Percentiles rank a stretch among this genome's conserved stretches.
Evolutionary conservation across 208 protist genomes (phyloP).

Genomic region (Endotrypanum monterogeii): DNA sequence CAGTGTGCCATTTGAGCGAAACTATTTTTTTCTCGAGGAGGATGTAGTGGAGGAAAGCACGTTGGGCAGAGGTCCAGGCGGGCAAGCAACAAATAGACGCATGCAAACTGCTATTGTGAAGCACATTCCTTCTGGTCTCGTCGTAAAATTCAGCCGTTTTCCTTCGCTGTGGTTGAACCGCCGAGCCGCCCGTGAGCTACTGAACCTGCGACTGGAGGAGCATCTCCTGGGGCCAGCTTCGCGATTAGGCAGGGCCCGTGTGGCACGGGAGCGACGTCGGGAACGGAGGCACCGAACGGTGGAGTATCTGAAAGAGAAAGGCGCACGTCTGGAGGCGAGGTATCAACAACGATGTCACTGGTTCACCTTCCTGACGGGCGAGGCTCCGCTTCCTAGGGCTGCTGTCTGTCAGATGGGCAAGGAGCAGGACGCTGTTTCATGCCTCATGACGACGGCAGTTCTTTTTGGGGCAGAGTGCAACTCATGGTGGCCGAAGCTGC

Average conservation of each 20-base stretch:
- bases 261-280: slow-evolving; percentile 27
- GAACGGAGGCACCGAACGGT: slow-evolving; percentile 25
- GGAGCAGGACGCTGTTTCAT: background rate
- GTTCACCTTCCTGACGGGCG: slow-evolving; percentile 46
- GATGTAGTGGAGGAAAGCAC: slow-evolving; percentile 79
- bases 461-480: slow-evolving; percentile 76
- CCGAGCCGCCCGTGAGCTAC: slow-evolving; percentile 72
- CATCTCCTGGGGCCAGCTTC: slow-evolving; percentile 56
- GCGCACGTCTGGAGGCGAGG: slow-evolving; percentile 33
- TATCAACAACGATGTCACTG: slow-evolving; percentile 42
- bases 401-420: slow-evolving; percentile 17
- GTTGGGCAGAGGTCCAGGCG: slow-evolving; percentile 79
- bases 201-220: slow-evolving; percentile 80
- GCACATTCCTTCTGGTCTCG: slow-evolving; percentile 62
- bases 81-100: slow-evolving; percentile 86
- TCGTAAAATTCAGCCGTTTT: slow-evolving; percentile 86
- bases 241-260: slow-evolving; percentile 37
- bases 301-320: slow-evolving; percentile 36
- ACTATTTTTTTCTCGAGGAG: slow-evolving; percentile 83
- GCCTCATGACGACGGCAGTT: slow-evolving; percentile 37
- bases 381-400: slow-evolving; percentile 17
- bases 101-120: slow-evolving; percentile 84
- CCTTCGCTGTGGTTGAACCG: slow-evolving; percentile 87
- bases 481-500: slow-evolving; percentile 70
- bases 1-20: slow-evolving; percentile 61